Evolutionary conservation across 2,329 filamentous ascomycete species (phyloP), one percentile per base, ranked within the genome.

Genomic region (Fragosphaeria purpurea): DNA sequence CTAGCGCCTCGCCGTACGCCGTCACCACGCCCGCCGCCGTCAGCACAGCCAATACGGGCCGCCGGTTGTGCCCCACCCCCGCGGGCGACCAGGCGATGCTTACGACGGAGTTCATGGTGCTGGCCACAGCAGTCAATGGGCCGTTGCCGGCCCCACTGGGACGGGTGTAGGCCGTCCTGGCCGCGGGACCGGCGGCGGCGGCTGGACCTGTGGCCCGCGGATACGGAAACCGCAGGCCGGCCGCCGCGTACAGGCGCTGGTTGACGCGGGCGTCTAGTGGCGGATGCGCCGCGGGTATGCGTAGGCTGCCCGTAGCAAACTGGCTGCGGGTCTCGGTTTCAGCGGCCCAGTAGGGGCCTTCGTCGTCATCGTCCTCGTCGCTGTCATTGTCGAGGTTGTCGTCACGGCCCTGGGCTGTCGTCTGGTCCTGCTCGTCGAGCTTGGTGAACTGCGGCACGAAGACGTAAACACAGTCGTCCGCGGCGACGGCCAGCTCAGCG

Each of bases 11-110:
- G 13, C 77, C 77, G 43, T 79, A 72, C 12, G 76, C 64, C 12
- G 72, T 65, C 31, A 82, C 57, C 46, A 67, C 65, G 1, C 78
- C 78, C 1, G 68, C 70, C 7, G 73, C 74, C 1, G 72, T 72
- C 54, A 80, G 60, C 4, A 74, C 72, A 11, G 66, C 70, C 37
- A 82, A 63, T 5, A 79, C 69, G 1, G 77, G 70, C 1, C 78
- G 68, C 7, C 69, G 60, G 57, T 79, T 78, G 41, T 70, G 69
- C 1, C 78, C 77, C n/a, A 82, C 61, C 2, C 74, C 75, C n/a
- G 63, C 64, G 0, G 77, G 77, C n/a, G 77, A 80, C 78, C 78
- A 82, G 45, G 70, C 73, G 22, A 80, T 55, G 7, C 67, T 63
- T 11, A 79, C 69, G 12, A 76, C 70, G 56, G 81, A 77, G 54